phyloP scores from a whole-genome alignment of 179 eudicot species.

The Sideroxylon spinosum region DNA sequence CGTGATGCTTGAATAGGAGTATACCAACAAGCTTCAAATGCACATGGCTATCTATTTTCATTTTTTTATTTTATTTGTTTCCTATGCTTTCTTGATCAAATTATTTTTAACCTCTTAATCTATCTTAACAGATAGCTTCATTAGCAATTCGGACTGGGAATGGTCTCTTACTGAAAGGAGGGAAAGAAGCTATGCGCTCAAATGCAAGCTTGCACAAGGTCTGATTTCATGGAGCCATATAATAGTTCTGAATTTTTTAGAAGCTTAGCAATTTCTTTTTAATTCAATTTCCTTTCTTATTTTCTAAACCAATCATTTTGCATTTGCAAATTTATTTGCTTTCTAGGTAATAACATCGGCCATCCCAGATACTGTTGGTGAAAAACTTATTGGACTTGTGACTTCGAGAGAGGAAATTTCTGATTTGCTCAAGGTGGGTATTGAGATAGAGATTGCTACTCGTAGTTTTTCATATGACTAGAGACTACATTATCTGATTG shows the following conservation, averaged over 20 bases:
- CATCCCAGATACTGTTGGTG: conserved; percentile 53
- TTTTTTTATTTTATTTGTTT: not conserved
- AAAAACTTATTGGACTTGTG: conserved; percentile 61
- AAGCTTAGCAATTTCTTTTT: not conserved
- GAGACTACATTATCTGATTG: not conserved
- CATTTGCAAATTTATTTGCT: not conserved
- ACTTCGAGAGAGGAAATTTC: conserved; percentile 70
- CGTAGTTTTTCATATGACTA: not conserved
- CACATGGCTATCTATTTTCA: not conserved
- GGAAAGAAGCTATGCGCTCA: conserved; percentile 66
- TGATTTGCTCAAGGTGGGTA: conserved; percentile 55
- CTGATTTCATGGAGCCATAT: not conserved
- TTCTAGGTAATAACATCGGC: conserved; percentile 57
- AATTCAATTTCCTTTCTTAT: not conserved
- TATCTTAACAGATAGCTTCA: conserved; percentile 55
- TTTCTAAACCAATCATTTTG: not conserved
- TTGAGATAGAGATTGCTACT: not conserved
- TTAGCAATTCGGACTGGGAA: conserved; percentile 65
- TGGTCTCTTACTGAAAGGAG: conserved; percentile 71
- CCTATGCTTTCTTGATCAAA: conserved; percentile 6
- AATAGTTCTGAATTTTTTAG: not conserved
- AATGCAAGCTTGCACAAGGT: conserved; percentile 69
- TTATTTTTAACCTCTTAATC: not conserved
- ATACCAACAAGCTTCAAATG: not conserved
- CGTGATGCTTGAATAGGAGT: too few relatives aligned